A percentile compares a stretch with the other conserved stretches of the same genome.
Conservation (phyloP, 768 basidiomycete genomes). For the Lactarius quietus region DNA sequence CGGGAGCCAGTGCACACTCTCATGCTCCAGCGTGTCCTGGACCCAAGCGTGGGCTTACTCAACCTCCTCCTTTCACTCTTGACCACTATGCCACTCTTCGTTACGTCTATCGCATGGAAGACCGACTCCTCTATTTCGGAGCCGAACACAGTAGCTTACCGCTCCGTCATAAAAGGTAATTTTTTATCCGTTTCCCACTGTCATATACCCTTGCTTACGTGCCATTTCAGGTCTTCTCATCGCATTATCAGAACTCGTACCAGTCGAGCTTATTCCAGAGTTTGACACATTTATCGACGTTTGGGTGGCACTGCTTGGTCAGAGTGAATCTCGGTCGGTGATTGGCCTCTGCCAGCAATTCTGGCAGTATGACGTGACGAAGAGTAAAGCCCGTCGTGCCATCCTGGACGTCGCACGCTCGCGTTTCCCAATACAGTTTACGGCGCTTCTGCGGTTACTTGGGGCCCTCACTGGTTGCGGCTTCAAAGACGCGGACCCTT, state of each 20-base stretch:
- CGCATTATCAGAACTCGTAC: constrained; percentile 66
- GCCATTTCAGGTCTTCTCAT: constrained; percentile 64
- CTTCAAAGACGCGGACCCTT: constrained; percentile 69
- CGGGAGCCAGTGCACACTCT: constrained; percentile 50
- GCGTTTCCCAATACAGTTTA: constrained; percentile 78
- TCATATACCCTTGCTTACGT: constrained; percentile 10
- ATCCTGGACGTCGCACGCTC: constrained; percentile 80
- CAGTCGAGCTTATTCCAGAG: constrained; percentile 73
- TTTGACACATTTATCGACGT: constrained; percentile 68
- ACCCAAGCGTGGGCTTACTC: constrained; percentile 59
- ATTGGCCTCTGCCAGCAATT: constrained; percentile 73
- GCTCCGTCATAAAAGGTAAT: constrained; percentile 82
- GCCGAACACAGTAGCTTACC: constrained; percentile 73
- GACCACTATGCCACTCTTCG: constrained; percentile 71
- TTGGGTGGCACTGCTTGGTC: constrained; percentile 77
- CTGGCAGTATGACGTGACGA: constrained; percentile 76
- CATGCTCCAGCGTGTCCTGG: constrained; percentile 59
- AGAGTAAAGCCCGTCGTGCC: constrained; percentile 64
- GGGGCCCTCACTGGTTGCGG: constrained; percentile 75
- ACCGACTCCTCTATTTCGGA: constrained; percentile 65
- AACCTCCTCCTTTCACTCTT: constrained; percentile 52
- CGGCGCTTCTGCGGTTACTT: constrained; percentile 65
- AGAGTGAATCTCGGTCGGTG: constrained; percentile 61
- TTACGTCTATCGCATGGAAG: constrained; percentile 67
- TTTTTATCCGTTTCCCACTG: background rate